Conservation (phyloP, 306 rosid genomes). For the Castanopsis chinensis region DNA sequence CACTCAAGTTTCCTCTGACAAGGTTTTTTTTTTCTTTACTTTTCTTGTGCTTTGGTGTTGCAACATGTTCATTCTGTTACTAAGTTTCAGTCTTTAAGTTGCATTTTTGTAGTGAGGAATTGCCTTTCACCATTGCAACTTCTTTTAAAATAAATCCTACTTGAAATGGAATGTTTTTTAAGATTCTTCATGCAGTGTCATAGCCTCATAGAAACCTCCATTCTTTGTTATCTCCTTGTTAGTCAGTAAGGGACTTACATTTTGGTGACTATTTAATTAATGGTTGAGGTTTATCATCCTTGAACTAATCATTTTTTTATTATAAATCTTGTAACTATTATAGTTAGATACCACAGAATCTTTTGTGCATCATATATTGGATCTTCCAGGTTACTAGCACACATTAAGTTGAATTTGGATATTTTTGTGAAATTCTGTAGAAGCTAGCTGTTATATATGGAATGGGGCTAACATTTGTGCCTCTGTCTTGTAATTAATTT, state of each 20-base stretch:
- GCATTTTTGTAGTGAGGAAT: background rate
- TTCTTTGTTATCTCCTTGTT: background rate
- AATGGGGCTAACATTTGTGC: slow-evolving; percentile 16
- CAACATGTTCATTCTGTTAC: background rate
- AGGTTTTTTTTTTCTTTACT: slow-evolving; percentile 60
- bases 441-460: slow-evolving; percentile 13
- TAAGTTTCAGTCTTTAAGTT: background rate
- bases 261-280: background rate
- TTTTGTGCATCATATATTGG: background rate
- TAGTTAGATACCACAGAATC: background rate
- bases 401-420: slow-evolving; percentile 11
- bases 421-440: background rate
- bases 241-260: slow-evolving; percentile 10
- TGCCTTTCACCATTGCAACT: background rate
- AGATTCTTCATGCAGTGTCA: background rate
- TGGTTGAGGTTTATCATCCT: background rate
- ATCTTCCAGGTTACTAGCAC: slow-evolving; percentile 7
- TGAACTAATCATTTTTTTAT: background rate
- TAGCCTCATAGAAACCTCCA: background rate
- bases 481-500: slow-evolving; percentile 10
- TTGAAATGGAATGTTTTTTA: background rate
- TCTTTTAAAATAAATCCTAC: background rate
- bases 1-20: slow-evolving; percentile 55
- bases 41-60: background rate
- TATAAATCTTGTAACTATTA: background rate